A percentile compares a stretch with the other conserved stretches of the same genome.
These are phyloP conservation scores for Termitomyces sp. DNA, from an alignment of 768 basidiomycete species.

Conservation along the genomic window DNA sequence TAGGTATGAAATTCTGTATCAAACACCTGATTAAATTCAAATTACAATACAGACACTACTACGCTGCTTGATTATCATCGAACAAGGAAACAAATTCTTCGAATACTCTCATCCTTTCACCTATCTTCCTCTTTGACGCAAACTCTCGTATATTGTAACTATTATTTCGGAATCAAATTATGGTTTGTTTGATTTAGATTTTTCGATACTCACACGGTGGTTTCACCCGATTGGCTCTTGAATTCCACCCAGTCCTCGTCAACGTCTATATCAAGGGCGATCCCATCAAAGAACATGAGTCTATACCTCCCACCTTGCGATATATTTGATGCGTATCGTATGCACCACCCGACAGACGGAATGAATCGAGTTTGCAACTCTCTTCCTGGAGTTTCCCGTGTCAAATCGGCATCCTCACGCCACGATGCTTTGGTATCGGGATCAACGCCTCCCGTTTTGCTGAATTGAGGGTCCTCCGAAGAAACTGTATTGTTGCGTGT, in stretches of 20 bases:
- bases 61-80: conserved; percentile 19
- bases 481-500: neutral
- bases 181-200: neutral
- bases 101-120: conserved; percentile 36
- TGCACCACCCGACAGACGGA: conserved; percentile 36
- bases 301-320: conserved; percentile 36
- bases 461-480: neutral
- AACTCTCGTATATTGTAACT: conserved; percentile 31
- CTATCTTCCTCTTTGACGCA: conserved; percentile 23
- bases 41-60: neutral
- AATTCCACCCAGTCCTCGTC: conserved; percentile 37
- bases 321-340: conserved; percentile 29
- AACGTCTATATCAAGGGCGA: conserved; percentile 32
- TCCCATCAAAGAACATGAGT: conserved; percentile 39
- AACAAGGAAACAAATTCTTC: conserved; percentile 36
- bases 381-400: conserved; percentile 5
- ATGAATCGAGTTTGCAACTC: conserved; percentile 31
- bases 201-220: conserved; percentile 19
- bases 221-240: conserved; percentile 20
- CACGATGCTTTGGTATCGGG: conserved; percentile 8
- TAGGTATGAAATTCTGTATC: neutral
- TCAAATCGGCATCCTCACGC: conserved; percentile 13
- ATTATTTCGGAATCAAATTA: neutral
- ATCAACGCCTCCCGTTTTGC: neutral
- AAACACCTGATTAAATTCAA: neutral